Evolutionary conservation across 2,329 filamentous ascomycete species (phyloP), one percentile per base, ranked within the genome.

Genomic region (Nectriaceae sp.): DNA sequence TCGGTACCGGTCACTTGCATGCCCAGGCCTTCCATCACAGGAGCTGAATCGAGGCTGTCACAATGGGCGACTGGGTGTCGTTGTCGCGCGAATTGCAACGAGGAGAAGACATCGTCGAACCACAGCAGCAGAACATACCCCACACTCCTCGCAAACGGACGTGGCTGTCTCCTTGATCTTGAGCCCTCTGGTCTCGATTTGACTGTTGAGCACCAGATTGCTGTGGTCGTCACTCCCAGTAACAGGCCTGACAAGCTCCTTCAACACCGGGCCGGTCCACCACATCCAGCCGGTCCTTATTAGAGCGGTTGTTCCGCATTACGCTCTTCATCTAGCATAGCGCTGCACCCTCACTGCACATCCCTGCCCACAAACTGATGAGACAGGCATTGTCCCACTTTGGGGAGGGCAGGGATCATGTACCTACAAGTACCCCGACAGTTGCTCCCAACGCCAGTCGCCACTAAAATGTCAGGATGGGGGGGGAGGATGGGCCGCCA

Each of bases 61-160:
- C n/a, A n/a, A n/a, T n/a, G n/a, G n/a, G n/a, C n/a, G n/a, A n/a
- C n/a, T 52, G 47, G 59, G 46, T 42, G 51, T 38, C 46, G 45
- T 54, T 58, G 59, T 62, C 60, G 59, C 60, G 57, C 59, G 60
- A 62, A 56, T 58, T 50, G 42, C 24, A 44, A n/a, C n/a, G n/a
- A n/a, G n/a, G n/a, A 56, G 53, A 60, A 60, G 59, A 52, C 43
- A 56, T 60, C 55, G 51, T 61, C 59, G 60, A 55, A 61, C 57
- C 59, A 62, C 54, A 48, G 43, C 46, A 49, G 31, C 47, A 42
- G 46, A 40, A 39, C 40, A 41, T 6, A 43, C 54, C 54, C 57
- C 59, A 62, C 59, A 44, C 41, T 35, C 38, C 40, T 56, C 38
- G 40, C 47, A 24, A 35, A 46, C 44, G 44, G 46, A 42, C 44